A percentile compares a stretch with the other conserved stretches of the same genome.
Evolutionary conservation across 2,329 filamentous ascomycete species (phyloP).

Genomic region (Trichoderma polysporum): DNA sequence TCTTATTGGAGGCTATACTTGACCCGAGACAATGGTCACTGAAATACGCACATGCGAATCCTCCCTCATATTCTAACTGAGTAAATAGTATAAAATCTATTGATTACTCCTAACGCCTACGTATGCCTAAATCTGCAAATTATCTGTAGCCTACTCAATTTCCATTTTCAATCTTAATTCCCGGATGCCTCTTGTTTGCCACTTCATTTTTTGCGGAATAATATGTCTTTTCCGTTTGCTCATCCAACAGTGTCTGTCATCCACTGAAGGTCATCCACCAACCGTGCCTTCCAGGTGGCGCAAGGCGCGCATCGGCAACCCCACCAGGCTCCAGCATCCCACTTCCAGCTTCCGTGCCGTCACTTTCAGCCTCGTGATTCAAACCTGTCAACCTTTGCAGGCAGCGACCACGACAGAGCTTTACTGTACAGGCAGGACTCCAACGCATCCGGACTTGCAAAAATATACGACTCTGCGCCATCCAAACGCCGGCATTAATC

Average conservation of each 20-base stretch:
- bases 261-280: not conserved
- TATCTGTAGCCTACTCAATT: not conserved
- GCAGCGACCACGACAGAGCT: not conserved
- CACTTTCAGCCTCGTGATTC: slow-evolving; percentile 18
- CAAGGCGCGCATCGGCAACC: not conserved
- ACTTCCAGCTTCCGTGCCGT: slow-evolving; percentile 12
- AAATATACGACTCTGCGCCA: not conserved
- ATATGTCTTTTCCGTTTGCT: not conserved
- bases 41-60: slow-evolving; percentile 1
- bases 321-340: slow-evolving; percentile 19
- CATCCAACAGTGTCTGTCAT: not conserved
- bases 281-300: not conserved
- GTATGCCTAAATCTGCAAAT: not conserved
- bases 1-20: not conserved
- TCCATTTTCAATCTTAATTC: too few relatives aligned
- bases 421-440: not conserved
- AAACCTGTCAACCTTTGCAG: not conserved
- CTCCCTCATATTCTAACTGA: not conserved
- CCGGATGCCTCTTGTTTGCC: not conserved
- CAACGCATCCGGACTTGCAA: not conserved
- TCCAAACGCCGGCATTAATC: not conserved
- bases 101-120: not conserved
- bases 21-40: not conserved
- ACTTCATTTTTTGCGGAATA: not conserved
- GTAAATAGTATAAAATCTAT: not conserved